Conservation (phyloP, 1,284 basidiomycete species). For the Agaricales sp. region DNA sequence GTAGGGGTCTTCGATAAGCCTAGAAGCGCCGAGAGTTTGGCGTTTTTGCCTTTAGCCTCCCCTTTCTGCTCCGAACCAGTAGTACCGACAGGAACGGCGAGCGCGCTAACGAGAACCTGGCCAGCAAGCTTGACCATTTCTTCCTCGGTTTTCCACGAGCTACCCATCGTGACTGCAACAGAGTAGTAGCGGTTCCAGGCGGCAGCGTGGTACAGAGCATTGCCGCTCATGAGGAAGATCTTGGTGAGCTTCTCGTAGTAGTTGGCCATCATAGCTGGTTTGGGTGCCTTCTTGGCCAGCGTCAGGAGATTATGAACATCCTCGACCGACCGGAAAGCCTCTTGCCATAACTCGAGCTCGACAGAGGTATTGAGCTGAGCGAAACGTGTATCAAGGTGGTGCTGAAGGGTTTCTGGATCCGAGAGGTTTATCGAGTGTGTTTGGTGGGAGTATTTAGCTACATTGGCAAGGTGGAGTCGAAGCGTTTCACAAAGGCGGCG, state of each 20-base stretch:
- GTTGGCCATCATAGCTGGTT: constrained; percentile 96
- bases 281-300: constrained; percentile 86
- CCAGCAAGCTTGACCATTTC: constrained; percentile 81
- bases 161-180: constrained; percentile 51
- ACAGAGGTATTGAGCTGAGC: constrained; percentile 97
- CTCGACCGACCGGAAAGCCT: constrained; percentile 97
- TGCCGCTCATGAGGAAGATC: constrained; percentile 92
- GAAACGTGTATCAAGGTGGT: constrained; percentile 96
- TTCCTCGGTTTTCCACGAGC: constrained; percentile 47
- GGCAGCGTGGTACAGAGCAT: constrained; percentile 93
- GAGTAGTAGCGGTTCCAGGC: constrained; percentile 88
- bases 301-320: constrained; percentile 96
- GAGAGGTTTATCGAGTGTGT: constrained; percentile 96
- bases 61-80: constrained; percentile 56
- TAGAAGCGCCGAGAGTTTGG: constrained; percentile 78
- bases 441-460: constrained; percentile 94
- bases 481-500: constrained; percentile 95
- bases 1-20: constrained; percentile 84
- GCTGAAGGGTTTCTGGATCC: constrained; percentile 93
- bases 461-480: constrained; percentile 89
- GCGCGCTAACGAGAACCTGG: constrained; percentile 86
- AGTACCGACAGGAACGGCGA: constrained; percentile 84
- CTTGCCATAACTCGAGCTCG: constrained; percentile 98
- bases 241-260: constrained; percentile 98
- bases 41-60: constrained; percentile 67